Percentiles rank a stretch among this genome's conserved stretches.
phyloP scores from a whole-genome alignment of 169 alveolate species.

The Theileria annulata region DNA sequence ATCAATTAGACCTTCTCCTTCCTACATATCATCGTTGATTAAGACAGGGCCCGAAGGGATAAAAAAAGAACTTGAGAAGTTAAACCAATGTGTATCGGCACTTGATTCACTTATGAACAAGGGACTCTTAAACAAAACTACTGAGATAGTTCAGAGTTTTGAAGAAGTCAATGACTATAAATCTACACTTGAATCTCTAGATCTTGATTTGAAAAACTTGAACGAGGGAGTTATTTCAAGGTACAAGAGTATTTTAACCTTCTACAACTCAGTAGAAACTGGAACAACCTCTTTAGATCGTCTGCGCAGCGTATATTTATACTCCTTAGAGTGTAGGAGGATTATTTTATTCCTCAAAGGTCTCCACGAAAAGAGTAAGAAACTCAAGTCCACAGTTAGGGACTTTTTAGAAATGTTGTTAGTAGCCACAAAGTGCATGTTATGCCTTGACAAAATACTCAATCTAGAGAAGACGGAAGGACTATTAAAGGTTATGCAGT shows the following conservation, averaged over 20 bases:
- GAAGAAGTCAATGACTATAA: constrained; percentile 45
- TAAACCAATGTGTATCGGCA: constrained; percentile 34
- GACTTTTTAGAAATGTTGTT: constrained; percentile 30
- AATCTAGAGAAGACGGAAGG: constrained; percentile 23
- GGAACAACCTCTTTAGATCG: constrained; percentile 39
- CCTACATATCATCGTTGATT: constrained; percentile 17
- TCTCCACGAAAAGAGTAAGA: background rate
- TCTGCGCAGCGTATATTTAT: constrained; percentile 24
- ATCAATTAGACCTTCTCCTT: constrained; percentile 19
- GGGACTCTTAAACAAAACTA: constrained; percentile 46
- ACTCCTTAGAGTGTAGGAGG: constrained; percentile 46
- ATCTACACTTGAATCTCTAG: constrained; percentile 9
- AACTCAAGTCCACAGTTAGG: constrained; percentile 7
- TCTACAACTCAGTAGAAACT: constrained; percentile 36
- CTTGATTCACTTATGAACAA: constrained; percentile 45
- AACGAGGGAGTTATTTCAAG: constrained; percentile 13
- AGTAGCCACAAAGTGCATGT: constrained; percentile 5
- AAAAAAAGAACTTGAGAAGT: constrained; percentile 33
- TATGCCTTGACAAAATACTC: constrained; percentile 4
- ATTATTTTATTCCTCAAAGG: constrained; percentile 6
- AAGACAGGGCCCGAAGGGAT: constrained; percentile 42
- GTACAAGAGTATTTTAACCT: constrained; percentile 16
- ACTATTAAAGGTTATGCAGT: background rate
- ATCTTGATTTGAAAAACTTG: constrained; percentile 17
- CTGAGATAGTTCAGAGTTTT: constrained; percentile 51